Evolutionary conservation across 2,329 filamentous ascomycete species (phyloP).

Genomic region (Aureobasidium zeae): DNA sequence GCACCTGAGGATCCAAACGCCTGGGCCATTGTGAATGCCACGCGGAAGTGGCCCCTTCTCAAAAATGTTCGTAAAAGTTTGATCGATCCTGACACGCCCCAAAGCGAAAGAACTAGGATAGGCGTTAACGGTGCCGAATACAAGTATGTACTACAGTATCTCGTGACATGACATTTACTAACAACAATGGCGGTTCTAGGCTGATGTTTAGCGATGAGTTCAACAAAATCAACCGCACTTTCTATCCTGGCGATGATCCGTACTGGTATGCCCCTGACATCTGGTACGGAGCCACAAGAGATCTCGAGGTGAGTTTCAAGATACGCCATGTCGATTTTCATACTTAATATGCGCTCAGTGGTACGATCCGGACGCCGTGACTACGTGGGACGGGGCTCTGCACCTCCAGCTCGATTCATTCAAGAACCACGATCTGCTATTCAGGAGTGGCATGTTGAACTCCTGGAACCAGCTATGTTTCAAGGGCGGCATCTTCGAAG

Average conservation of each 20-base stretch:
- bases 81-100: constrained; percentile 46
- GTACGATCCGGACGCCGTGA: constrained; percentile 45
- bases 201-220: constrained; percentile 51
- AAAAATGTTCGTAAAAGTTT: constrained; percentile 40
- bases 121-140: constrained; percentile 39
- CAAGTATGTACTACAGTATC: no score
- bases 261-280: constrained; percentile 45
- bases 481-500: constrained; percentile 45
- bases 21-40: constrained; percentile 40
- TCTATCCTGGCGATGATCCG: constrained; percentile 49
- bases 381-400: constrained; percentile 39
- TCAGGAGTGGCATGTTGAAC: constrained; percentile 44
- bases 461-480: constrained; percentile 48
- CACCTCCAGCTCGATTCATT: constrained; percentile 40
- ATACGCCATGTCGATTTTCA: no score
- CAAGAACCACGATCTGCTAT: constrained; percentile 38
- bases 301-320: no score
- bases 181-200: no score
- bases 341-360: no score
- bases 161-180: no score
- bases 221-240: constrained; percentile 43
- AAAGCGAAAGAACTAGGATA: constrained; percentile 35
- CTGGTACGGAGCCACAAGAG: constrained; percentile 46
- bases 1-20: constrained; percentile 34
- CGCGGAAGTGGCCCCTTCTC: constrained; percentile 39